Percentiles rank a stretch among this genome's conserved stretches.
These are phyloP conservation scores for Exophiala oligosperma DNA, from an alignment of 2,329 filamentous ascomycete genomes.

Conservation along the genomic window DNA sequence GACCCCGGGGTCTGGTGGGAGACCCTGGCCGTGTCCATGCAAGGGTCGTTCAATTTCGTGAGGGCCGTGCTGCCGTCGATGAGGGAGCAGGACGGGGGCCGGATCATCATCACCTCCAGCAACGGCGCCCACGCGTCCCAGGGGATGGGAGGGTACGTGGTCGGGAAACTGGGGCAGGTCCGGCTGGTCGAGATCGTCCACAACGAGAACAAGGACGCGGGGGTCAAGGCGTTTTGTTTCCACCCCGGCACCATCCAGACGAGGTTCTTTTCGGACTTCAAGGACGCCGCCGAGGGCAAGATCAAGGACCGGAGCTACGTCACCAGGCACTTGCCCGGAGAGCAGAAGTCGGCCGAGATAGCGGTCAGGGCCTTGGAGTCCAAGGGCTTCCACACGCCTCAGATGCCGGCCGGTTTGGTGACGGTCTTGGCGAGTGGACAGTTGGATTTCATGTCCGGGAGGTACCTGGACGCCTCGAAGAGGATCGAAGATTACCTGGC, in stretches of 20 bases:
- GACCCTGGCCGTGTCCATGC: slow-evolving; percentile 50
- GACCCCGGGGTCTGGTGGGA: slow-evolving; percentile 37
- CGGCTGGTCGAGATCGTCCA: not conserved
- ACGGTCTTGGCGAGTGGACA: slow-evolving; percentile 4
- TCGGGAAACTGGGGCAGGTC: slow-evolving; percentile 1
- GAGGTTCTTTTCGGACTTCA: not conserved
- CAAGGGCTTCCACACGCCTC: not conserved
- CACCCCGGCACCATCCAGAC: not conserved
- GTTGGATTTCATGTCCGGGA: slow-evolving; percentile 3
- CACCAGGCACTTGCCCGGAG: not conserved
- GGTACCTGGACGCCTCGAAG: not conserved
- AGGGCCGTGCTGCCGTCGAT: slow-evolving; percentile 47
- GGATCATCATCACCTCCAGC: slow-evolving; percentile 42
- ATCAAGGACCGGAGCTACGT: slow-evolving; percentile 4
- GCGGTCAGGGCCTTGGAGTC: not conserved
- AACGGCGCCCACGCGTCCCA: slow-evolving; percentile 32
- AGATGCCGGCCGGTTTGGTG: slow-evolving; percentile 10
- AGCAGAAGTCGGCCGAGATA: slow-evolving; percentile 6
- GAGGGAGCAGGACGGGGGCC: not conserved
- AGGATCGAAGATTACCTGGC: not conserved
- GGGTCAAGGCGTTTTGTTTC: not conserved
- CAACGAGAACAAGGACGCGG: not conserved
- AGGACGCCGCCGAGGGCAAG: not conserved
- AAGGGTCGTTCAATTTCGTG: slow-evolving; percentile 33
- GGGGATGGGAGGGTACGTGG: not conserved